Conservation (phyloP, 2,329 filamentous ascomycete genomes). For the Cladophialophora psammophila region DNA sequence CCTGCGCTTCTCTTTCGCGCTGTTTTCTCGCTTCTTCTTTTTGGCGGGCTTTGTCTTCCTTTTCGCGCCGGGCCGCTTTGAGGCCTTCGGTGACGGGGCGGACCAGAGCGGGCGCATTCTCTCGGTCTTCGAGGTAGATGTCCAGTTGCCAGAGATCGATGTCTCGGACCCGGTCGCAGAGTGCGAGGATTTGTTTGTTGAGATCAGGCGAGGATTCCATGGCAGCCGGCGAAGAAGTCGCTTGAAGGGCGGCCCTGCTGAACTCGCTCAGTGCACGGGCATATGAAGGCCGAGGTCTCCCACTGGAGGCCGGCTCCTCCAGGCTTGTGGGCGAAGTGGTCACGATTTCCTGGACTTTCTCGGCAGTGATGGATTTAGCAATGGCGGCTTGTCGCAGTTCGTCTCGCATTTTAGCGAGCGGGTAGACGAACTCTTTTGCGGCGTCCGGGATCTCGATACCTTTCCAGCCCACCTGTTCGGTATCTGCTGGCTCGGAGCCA, state of each 20-base stretch:
- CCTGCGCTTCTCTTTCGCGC: conserved; percentile 60
- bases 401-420: conserved; percentile 65
- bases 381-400: conserved; percentile 64
- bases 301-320: conserved; percentile 38
- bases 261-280: conserved; percentile 39
- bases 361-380: conserved; percentile 51
- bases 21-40: conserved; percentile 65
- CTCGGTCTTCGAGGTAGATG: conserved; percentile 86
- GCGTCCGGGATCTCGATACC: conserved; percentile 68
- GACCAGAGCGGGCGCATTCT: conserved; percentile 73
- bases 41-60: conserved; percentile 57
- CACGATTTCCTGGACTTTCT: conserved; percentile 51
- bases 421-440: conserved; percentile 68
- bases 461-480: conserved; percentile 66
- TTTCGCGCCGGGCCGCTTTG: conserved; percentile 62
- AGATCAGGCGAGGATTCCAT: conserved; percentile 54
- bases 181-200: conserved; percentile 74
- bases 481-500: conserved; percentile 47
- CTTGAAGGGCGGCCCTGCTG: conserved; percentile 45
- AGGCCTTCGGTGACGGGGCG: conserved; percentile 68
- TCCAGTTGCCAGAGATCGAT: conserved; percentile 80
- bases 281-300: conserved; percentile 37
- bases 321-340: conserved; percentile 36
- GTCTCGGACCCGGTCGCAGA: conserved; percentile 84
- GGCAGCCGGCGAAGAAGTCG: conserved; percentile 63